phyloP scores from a whole-genome alignment of 768 basidiomycete genomes.

The Daedaleopsis nitida region DNA sequence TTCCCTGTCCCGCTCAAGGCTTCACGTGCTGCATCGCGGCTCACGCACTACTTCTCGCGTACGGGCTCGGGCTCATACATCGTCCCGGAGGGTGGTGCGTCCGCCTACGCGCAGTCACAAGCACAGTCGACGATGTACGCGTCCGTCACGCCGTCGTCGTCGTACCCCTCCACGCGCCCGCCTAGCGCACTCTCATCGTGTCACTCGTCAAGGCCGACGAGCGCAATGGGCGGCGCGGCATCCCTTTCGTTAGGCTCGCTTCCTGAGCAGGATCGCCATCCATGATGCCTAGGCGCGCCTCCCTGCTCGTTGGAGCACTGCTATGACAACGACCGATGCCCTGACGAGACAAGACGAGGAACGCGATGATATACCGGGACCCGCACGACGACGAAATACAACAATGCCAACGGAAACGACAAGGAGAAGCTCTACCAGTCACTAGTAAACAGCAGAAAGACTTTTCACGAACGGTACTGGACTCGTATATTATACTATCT shows the following conservation, averaged over 20 bases:
- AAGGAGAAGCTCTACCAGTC: neutral
- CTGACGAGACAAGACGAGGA: conserved; percentile 10
- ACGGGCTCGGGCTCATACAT: conserved; percentile 26
- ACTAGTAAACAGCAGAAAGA: conserved; percentile 6
- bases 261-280: conserved; percentile 17
- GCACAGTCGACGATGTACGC: conserved; percentile 8
- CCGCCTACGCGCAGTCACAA: conserved; percentile 12
- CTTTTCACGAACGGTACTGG: conserved; percentile 19
- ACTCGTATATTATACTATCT: conserved; percentile 22
- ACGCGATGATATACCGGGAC: neutral
- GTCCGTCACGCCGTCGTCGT: conserved; percentile 18
- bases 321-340: neutral
- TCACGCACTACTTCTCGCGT: conserved; percentile 23
- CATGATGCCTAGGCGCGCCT: conserved; percentile 10
- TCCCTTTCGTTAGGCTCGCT: conserved; percentile 12
- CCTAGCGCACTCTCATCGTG: conserved; percentile 23
- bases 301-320: neutral
- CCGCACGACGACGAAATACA: neutral
- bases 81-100: conserved; percentile 5
- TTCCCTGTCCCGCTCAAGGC: conserved; percentile 24
- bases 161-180: conserved; percentile 24
- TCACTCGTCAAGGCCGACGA: conserved; percentile 23
- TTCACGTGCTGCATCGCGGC: conserved; percentile 19
- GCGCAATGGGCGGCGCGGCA: conserved; percentile 23
- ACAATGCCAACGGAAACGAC: neutral